Base-by-base conservation (phyloP, 208 protist genomes). In the Lotmaria passim region DNA sequence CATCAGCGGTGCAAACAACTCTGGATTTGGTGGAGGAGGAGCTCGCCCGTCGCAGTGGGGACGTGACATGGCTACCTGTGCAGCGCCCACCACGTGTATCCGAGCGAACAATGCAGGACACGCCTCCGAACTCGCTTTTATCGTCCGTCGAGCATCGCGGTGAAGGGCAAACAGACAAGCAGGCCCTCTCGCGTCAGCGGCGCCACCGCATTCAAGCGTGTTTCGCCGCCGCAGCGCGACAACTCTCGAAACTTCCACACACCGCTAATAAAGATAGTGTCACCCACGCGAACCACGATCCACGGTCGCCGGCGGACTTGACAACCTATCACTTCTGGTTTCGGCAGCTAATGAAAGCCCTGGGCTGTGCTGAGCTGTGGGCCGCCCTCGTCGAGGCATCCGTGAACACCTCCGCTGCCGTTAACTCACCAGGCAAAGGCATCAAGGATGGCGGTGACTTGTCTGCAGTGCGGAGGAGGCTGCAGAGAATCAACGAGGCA, bases 401-500 rank as follows among this genome's bases (percentile, higher is more conserved):
- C 2, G 30, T 7, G 6, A 38, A 14, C 50, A 38, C 10, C 50
- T 33, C 24, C 7, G 2, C 24, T 4, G 24, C 47, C 21, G 17
- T 23, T 6, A 47, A 19, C 43, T 6, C 17, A 19, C 47, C 8
- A 17, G 7, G 24, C 47, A 26, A 17, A 30, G 46, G 17, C 17
- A n/a, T n/a, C n/a, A n/a, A n/a, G n/a, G n/a, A n/a, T n/a, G n/a
- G n/a, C n/a, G n/a, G n/a, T n/a, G n/a, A n/a, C n/a, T n/a, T n/a
- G n/a, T n/a, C n/a, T n/a, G n/a, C n/a, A n/a, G n/a, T n/a, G 10
- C n/a, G 53, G 6, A 30, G 5, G 14, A 19, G 28, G 36, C 48
- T 69, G 4, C 70, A 36, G 4, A 63, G 76, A 23, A 60, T 93
- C 43, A 73, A 88, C 52, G 38, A n/a, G 7, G 72, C 63, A 31